Evolutionary conservation across 2,329 filamentous ascomycete species (phyloP).

Genomic region (Epichloe amarillans): DNA sequence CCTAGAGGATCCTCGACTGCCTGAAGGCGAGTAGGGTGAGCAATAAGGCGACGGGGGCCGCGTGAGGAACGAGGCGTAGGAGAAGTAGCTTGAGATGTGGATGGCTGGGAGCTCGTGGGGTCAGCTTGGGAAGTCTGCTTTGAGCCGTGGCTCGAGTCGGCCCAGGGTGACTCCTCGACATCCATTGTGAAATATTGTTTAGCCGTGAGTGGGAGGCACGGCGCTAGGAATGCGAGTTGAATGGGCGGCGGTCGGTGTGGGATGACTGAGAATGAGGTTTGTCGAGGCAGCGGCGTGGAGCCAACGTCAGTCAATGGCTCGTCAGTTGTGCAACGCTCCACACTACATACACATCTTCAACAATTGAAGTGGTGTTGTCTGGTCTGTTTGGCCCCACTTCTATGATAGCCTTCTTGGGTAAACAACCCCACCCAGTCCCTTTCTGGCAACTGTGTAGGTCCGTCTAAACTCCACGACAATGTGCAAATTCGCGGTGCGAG

Average conservation of each 20-base stretch:
- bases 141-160: constrained; percentile 27
- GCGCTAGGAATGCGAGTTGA: neutral
- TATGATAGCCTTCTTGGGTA: no score
- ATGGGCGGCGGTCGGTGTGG: neutral
- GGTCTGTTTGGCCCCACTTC: constrained; percentile 1
- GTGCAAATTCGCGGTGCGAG: no score
- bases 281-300: constrained; percentile 1
- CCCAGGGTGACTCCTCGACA: constrained; percentile 41
- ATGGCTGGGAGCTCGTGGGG: constrained; percentile 16
- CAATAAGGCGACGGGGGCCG: constrained; percentile 50
- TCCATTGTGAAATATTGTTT: constrained; percentile 25
- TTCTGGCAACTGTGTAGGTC: no score
- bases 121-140: constrained; percentile 20
- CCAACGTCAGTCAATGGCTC: constrained; percentile 2
- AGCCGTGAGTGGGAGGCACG: neutral
- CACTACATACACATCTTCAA: constrained; percentile 1
- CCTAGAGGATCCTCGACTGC: constrained; percentile 66
- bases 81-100: constrained; percentile 9
- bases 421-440: no score
- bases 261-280: neutral
- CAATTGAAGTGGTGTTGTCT: neutral
- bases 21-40: constrained; percentile 66
- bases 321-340: constrained; percentile 3
- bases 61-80: constrained; percentile 29
- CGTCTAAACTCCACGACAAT: no score